Evolutionary conservation across 495 filamentous ascomycete genomes (phyloP).

Genomic region (Xylaria palmicola): DNA sequence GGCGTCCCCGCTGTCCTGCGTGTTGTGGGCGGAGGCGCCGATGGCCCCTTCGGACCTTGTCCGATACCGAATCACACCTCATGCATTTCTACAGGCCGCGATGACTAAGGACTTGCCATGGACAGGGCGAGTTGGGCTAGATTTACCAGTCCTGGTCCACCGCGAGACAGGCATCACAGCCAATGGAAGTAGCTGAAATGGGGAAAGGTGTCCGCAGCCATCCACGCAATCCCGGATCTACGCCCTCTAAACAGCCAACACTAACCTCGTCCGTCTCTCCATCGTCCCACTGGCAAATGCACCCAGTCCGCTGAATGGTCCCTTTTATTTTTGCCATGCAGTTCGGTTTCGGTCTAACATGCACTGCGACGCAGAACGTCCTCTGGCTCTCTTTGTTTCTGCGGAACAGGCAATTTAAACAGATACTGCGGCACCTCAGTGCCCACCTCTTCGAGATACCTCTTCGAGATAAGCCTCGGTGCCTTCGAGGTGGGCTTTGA

Average conservation of each 20-base stretch:
- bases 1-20: background rate
- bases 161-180: background rate
- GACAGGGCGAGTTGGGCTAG: background rate
- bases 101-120: background rate
- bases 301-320: background rate
- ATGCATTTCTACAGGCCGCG: background rate
- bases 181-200: background rate
- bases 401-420: background rate
- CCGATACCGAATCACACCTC: conserved; percentile 7
- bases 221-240: conserved; percentile 10
- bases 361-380: background rate
- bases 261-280: background rate
- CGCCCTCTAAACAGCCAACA: background rate
- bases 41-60: background rate
- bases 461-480: background rate
- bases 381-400: no score
- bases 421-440: background rate
- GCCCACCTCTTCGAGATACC: no score
- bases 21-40: background rate
- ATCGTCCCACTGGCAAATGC: background rate
- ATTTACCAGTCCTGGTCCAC: background rate
- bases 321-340: background rate
- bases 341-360: background rate
- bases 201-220: background rate
- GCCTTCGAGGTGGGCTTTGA: background rate